Evolutionary conservation across 2,329 filamentous ascomycete genomes (phyloP).

Genomic region (Aplosporella prunicola): DNA sequence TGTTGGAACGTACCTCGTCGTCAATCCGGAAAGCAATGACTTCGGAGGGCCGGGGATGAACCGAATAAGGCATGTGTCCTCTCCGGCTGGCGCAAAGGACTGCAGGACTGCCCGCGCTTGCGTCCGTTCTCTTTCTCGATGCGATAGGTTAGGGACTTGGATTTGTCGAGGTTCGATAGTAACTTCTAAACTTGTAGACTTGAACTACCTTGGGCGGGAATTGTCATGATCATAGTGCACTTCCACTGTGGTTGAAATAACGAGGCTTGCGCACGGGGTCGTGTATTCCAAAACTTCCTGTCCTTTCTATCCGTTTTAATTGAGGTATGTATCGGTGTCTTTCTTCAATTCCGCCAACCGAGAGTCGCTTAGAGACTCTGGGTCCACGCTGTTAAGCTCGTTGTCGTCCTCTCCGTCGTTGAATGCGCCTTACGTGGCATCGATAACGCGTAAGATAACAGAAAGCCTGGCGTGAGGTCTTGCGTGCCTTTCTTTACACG

Average conservation of each 20-base stretch:
- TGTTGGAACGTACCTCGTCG: too few relatives aligned
- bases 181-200: constrained; percentile 99
- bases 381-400: constrained; percentile 66
- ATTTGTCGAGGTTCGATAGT: constrained; percentile 95
- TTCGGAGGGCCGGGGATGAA: constrained; percentile 96
- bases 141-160: constrained; percentile 88
- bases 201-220: constrained; percentile 93
- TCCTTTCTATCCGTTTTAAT: constrained; percentile 73
- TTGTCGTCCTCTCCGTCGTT: constrained; percentile 77
- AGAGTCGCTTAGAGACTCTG: constrained; percentile 57
- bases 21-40: constrained; percentile 96
- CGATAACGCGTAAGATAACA: constrained; percentile 81
- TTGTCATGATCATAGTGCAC: constrained; percentile 99
- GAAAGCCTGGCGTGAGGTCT: constrained; percentile 91
- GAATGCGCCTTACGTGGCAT: constrained; percentile 65
- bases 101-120: constrained; percentile 76
- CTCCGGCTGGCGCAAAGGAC: constrained; percentile 86
- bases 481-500: constrained; percentile 84
- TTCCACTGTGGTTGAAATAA: constrained; percentile 98
- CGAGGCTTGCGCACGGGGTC: constrained; percentile 62
- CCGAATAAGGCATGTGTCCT: constrained; percentile 92
- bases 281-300: constrained; percentile 73
- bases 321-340: constrained; percentile 69
- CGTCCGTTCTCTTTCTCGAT: constrained; percentile 91
- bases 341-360: constrained; percentile 69